Conservation (phyloP, 2,329 filamentous ascomycete genomes). For the Proliferodiscus dingleyae region DNA sequence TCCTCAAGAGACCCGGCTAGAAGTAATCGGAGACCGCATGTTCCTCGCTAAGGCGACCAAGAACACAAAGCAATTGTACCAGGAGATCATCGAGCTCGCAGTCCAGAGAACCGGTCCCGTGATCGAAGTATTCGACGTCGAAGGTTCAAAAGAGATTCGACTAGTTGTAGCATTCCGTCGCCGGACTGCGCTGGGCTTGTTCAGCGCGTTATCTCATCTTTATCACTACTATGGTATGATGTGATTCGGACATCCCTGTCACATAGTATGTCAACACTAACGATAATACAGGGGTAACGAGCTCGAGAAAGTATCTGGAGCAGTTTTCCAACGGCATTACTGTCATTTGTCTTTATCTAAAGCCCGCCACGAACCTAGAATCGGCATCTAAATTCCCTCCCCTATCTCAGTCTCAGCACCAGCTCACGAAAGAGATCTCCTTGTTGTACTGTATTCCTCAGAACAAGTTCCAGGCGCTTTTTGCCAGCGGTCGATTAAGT, state of each 20-base stretch:
- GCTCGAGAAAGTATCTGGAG: constrained; percentile 94
- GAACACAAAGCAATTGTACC: constrained; percentile 95
- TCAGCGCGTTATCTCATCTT: constrained; percentile 89
- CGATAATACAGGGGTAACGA: constrained; percentile 73
- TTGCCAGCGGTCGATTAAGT: constrained; percentile 79
- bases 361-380: constrained; percentile 59
- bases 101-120: constrained; percentile 85
- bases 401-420: constrained; percentile 91
- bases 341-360: constrained; percentile 92
- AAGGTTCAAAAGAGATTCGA: constrained; percentile 85
- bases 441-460: constrained; percentile 96
- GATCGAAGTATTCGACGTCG: constrained; percentile 96
- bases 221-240: constrained; percentile 89
- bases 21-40: constrained; percentile 85
- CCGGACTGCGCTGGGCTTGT: constrained; percentile 84
- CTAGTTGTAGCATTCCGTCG: constrained; percentile 93
- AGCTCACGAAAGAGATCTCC: constrained; percentile 98
- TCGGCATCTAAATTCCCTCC: constrained; percentile 60
- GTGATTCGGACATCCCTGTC: constrained; percentile 68
- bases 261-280: not conserved
- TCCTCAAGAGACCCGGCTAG: constrained; percentile 78
- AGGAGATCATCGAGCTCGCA: constrained; percentile 83
- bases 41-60: constrained; percentile 94
- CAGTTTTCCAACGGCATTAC: constrained; percentile 99
- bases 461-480: constrained; percentile 90